Evolutionary conservation across 805 yeast species (phyloP).

Genomic region (Priceomyces carsonii): DNA sequence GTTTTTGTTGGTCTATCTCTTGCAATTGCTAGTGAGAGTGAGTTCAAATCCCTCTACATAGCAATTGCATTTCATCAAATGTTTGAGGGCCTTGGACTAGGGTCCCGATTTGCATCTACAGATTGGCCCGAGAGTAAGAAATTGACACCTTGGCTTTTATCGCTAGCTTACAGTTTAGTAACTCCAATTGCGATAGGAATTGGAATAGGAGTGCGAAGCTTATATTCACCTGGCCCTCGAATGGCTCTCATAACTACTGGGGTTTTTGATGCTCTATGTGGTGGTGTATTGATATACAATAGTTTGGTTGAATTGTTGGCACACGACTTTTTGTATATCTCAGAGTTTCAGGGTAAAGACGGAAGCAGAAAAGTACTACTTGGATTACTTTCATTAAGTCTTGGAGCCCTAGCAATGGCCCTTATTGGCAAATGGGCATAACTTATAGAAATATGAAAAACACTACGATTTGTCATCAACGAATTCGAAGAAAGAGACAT

Average conservation of each 20-base stretch:
- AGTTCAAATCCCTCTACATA: constrained; percentile 26
- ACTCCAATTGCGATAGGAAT: constrained; percentile 34
- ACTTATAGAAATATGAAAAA: no score
- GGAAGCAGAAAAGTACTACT: no score
- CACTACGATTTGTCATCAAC: no score
- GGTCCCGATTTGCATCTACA: constrained; percentile 18
- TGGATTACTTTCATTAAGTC: no score
- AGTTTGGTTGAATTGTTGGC: constrained; percentile 31
- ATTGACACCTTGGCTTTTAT: constrained; percentile 18
- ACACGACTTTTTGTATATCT: no score
- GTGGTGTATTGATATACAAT: constrained; percentile 33
- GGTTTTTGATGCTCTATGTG: constrained; percentile 31
- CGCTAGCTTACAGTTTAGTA: constrained; percentile 18
- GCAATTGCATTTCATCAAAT: constrained; percentile 31
- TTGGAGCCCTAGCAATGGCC: no score
- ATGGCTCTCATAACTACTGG: constrained; percentile 29
- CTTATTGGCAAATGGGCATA: no score
- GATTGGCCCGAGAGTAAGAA: constrained; percentile 27
- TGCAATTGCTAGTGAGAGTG: constrained; percentile 28
- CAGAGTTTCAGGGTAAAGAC: no score
- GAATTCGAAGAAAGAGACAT: no score
- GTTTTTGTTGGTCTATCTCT: constrained; percentile 27
- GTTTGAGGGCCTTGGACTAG: constrained; percentile 33
- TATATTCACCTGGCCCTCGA: constrained; percentile 28
- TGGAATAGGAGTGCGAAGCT: constrained; percentile 25